Conservation (phyloP, 192 early-diverging fungal genomes). For the Linderina pennispora region DNA sequence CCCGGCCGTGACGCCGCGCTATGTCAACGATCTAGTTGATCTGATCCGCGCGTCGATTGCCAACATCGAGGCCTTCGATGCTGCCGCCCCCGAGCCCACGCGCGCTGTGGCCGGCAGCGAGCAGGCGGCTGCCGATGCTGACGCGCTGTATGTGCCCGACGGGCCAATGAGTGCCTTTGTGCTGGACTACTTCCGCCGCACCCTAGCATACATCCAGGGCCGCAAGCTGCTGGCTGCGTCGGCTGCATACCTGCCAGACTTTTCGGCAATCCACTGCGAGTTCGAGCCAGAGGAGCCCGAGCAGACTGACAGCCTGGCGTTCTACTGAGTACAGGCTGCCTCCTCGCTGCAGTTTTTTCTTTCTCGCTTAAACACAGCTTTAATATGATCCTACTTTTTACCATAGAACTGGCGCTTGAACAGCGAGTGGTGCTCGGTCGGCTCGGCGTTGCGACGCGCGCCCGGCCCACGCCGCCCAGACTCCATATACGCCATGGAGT, state of each 20-base stretch:
- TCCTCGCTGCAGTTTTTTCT: background rate
- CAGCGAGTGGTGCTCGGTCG: conserved; percentile 54
- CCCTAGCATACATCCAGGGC: conserved; percentile 56
- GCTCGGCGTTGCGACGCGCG: conserved; percentile 32
- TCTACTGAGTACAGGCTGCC: background rate
- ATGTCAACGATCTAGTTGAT: conserved; percentile 91
- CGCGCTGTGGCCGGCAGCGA: conserved; percentile 42
- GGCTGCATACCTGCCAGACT: conserved; percentile 34
- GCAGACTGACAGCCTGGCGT: conserved; percentile 4
- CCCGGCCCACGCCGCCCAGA: conserved; percentile 15
- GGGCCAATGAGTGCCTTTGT: conserved; percentile 60
- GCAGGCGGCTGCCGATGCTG: conserved; percentile 51
- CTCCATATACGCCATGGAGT: conserved; percentile 94
- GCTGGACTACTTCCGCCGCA: conserved; percentile 62
- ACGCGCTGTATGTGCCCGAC: conserved; percentile 57
- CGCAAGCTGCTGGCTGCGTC: conserved; percentile 44
- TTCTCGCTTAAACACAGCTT: background rate
- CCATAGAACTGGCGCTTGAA: conserved; percentile 60
- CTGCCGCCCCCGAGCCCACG: conserved; percentile 42
- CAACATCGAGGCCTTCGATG: conserved; percentile 69
- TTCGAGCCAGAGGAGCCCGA: conserved; percentile 14
- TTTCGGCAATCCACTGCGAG: conserved; percentile 44
- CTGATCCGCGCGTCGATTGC: conserved; percentile 75
- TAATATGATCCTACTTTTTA: conserved; percentile 18
- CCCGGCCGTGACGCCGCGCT: conserved; percentile 86